Conservation (phyloP, 2,329 filamentous ascomycete genomes). For the Xylariaceae sp. region DNA sequence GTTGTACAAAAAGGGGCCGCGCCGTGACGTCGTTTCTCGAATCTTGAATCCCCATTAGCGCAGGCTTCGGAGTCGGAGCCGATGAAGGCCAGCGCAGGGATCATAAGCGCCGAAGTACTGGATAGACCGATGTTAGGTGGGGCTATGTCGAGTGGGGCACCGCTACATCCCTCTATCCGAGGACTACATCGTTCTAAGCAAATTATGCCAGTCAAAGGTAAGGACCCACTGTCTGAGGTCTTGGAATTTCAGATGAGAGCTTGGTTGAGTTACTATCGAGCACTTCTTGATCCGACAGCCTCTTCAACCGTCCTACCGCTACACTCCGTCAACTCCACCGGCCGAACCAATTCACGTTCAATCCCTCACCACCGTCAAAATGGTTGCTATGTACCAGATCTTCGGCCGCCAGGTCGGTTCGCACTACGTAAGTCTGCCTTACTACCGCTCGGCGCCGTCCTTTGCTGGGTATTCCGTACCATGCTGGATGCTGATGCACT, state of each 20-base stretch:
- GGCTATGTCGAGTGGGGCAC: no score
- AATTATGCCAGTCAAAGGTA: constrained; percentile 12
- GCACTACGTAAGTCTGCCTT: constrained; percentile 49
- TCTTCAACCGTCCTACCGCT: constrained; percentile 20
- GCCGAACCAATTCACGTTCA: constrained; percentile 21
- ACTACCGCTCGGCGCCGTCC: background rate
- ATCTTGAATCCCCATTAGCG: background rate
- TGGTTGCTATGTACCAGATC: constrained; percentile 50
- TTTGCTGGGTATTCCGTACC: background rate
- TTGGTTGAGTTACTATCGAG: constrained; percentile 20
- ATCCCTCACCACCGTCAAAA: constrained; percentile 36
- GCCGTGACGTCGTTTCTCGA: constrained; percentile 6
- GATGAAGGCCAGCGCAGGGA: background rate
- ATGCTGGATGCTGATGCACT: constrained; percentile 18
- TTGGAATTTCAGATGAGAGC: constrained; percentile 27
- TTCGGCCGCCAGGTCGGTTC: constrained; percentile 56
- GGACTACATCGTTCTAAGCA: background rate
- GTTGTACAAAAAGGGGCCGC: no score
- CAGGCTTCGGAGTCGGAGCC: background rate
- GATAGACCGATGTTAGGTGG: background rate
- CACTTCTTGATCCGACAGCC: constrained; percentile 28
- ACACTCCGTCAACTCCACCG: constrained; percentile 22
- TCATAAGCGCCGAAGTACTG: background rate
- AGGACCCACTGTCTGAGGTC: constrained; percentile 6
- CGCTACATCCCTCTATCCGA: constrained; percentile 7